A percentile compares a stretch with the other conserved stretches of the same genome.
These are phyloP conservation scores for Suillus occidentalis DNA, from an alignment of 768 basidiomycete species.

Conservation along the genomic window DNA sequence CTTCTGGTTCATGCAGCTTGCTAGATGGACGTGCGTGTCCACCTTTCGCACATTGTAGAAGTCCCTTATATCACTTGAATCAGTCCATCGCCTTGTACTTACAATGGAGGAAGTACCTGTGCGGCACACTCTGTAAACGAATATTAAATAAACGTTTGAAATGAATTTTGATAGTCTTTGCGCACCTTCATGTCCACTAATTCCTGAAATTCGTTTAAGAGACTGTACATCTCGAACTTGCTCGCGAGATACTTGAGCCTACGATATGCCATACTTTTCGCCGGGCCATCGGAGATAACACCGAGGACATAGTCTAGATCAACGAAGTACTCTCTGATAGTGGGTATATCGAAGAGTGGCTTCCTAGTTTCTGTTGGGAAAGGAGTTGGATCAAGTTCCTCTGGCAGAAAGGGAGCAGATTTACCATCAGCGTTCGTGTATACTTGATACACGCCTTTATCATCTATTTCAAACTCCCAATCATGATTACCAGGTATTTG, in stretches of 20 bases:
- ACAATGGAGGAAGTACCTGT: constrained; percentile 22
- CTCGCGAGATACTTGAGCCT: constrained; percentile 87
- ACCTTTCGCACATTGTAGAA: constrained; percentile 99
- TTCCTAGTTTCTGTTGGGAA: constrained; percentile 35
- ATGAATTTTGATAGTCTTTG: background rate
- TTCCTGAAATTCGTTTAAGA: constrained; percentile 93
- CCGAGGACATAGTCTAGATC: constrained; percentile 90
- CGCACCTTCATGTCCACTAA: constrained; percentile 94
- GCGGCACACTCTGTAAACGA: constrained; percentile 28
- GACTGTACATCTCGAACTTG: constrained; percentile 91
- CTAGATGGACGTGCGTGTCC: constrained; percentile 98
- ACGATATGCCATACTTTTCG: constrained; percentile 93
- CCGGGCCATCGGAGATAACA: constrained; percentile 93
- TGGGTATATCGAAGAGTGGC: constrained; percentile 78
- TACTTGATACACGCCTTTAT: constrained; percentile 89
- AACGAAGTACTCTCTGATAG: constrained; percentile 91
- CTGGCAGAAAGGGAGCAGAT: background rate
- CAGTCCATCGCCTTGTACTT: constrained; percentile 1
- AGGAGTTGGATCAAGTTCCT: background rate
- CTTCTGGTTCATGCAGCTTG: constrained; percentile 99
- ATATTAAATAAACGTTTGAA: background rate
- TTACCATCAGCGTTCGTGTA: constrained; percentile 41
- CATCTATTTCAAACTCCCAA: constrained; percentile 74
- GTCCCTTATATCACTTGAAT: constrained; percentile 56
- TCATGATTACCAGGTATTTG: constrained; percentile 67